These are phyloP conservation scores for Malassezia caprae DNA, from an alignment of 1,284 basidiomycete species.

Conservation along the genomic window DNA sequence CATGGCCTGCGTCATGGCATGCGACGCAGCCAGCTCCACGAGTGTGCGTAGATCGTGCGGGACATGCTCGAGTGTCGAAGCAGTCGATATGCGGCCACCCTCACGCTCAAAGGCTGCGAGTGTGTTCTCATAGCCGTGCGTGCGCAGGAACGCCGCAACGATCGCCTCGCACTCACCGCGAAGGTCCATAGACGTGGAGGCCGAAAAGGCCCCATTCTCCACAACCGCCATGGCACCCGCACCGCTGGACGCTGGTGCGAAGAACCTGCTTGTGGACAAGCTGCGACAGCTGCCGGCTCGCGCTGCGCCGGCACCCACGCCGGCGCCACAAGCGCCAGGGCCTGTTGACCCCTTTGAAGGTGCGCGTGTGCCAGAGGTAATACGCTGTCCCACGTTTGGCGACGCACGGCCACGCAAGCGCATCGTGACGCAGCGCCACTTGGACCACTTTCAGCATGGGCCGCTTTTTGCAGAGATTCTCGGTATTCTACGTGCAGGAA, in stretches of 20 bases:
- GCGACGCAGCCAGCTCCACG: conserved; percentile 23
- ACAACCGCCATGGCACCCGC: not conserved
- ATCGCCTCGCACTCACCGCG: conserved; percentile 20
- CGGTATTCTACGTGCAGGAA: conserved; percentile 65
- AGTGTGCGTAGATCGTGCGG: conserved; percentile 21
- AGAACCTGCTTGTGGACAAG: conserved; percentile 5
- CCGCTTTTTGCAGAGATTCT: conserved; percentile 63
- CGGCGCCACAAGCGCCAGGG: not conserved
- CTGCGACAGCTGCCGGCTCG: not conserved
- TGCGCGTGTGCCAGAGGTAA: not conserved
- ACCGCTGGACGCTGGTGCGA: not conserved
- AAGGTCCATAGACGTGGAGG: conserved; percentile 2
- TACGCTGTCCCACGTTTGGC: not conserved
- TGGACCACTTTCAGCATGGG: conserved; percentile 70
- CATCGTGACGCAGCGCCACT: conserved; percentile 68
- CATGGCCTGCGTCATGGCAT: conserved; percentile 15
- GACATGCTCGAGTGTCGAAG: not conserved
- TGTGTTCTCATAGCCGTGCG: conserved; percentile 20
- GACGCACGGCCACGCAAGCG: conserved; percentile 56
- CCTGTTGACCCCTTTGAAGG: conserved; percentile 10
- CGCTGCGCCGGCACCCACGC: not conserved
- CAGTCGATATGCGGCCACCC: conserved; percentile 1
- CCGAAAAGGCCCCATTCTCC: not conserved
- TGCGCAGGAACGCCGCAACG: conserved; percentile 22
- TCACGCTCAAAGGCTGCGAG: conserved; percentile 18